These are phyloP conservation scores for Udeniomyces megalosporus DNA, from an alignment of 768 basidiomycete species.

Conservation along the genomic window DNA sequence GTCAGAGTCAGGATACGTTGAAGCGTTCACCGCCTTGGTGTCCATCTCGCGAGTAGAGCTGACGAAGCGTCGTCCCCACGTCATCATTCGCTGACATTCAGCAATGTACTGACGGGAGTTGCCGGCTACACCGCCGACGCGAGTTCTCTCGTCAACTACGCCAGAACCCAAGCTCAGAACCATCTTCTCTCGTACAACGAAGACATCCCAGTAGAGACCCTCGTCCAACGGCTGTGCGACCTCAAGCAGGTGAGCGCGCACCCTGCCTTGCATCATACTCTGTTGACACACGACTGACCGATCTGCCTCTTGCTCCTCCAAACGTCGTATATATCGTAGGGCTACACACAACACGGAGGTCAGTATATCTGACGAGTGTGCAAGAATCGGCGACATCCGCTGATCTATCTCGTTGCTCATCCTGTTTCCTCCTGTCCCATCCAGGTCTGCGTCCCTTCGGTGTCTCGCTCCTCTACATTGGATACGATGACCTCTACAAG, in stretches of 20 bases:
- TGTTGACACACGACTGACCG: too few species aligned
- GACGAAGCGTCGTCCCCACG: not conserved
- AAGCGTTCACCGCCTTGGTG: too few species aligned
- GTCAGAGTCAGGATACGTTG: slow-evolving; percentile 18
- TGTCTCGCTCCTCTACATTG: slow-evolving; percentile 89
- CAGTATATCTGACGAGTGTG: too few species aligned
- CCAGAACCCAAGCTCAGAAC: slow-evolving; percentile 72
- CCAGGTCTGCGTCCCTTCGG: slow-evolving; percentile 92
- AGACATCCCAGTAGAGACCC: slow-evolving; percentile 91
- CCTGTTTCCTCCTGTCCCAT: not conserved
- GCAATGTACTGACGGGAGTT: slow-evolving; percentile 87
- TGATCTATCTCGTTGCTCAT: slow-evolving; percentile 3
- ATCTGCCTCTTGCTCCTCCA: too few species aligned
- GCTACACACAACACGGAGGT: slow-evolving; percentile 95
- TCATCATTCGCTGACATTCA: slow-evolving; percentile 25
- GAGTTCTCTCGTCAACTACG: slow-evolving; percentile 90
- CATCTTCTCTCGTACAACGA: slow-evolving; percentile 86
- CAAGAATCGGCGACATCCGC: not conserved
- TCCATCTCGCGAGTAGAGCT: too few species aligned
- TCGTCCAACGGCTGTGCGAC: slow-evolving; percentile 85
- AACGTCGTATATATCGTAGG: slow-evolving; percentile 30
- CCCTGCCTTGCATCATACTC: not conserved
- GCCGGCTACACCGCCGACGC: slow-evolving; percentile 95
- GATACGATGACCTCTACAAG: slow-evolving; percentile 84
- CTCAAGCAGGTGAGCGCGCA: slow-evolving; percentile 56